These are phyloP conservation scores for Gossypium thurberi DNA, from an alignment of 345 rosid genomes.

Conservation along the genomic window DNA sequence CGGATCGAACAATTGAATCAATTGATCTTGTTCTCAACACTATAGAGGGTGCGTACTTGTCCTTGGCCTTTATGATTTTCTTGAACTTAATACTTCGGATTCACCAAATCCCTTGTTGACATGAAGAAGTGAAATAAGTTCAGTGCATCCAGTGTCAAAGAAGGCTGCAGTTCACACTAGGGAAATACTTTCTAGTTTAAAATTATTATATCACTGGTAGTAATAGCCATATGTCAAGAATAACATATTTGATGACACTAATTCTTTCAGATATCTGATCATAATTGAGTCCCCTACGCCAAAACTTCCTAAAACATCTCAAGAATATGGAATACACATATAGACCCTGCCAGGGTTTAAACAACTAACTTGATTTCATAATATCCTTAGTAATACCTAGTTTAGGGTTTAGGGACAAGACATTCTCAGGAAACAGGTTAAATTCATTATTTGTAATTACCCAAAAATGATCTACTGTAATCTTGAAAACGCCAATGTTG, in stretches of 20 bases:
- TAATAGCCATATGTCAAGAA: background rate
- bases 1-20: constrained; percentile 38
- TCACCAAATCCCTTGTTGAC: background rate
- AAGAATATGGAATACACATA: background rate
- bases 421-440: background rate
- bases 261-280: background rate
- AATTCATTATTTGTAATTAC: background rate
- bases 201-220: background rate
- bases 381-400: background rate
- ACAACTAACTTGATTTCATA: background rate
- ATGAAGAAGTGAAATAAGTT: background rate
- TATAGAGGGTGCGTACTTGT: constrained; percentile 42
- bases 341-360: background rate
- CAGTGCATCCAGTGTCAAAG: background rate
- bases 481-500: background rate
- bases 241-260: background rate
- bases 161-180: background rate
- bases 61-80: background rate
- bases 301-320: background rate
- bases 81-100: background rate
- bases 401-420: background rate
- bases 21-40: constrained; percentile 44
- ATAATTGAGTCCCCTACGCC: background rate
- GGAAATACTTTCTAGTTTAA: background rate
- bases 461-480: background rate